Conservation (phyloP, 768 basidiomycete genomes). For the Termitomyces sp. region DNA sequence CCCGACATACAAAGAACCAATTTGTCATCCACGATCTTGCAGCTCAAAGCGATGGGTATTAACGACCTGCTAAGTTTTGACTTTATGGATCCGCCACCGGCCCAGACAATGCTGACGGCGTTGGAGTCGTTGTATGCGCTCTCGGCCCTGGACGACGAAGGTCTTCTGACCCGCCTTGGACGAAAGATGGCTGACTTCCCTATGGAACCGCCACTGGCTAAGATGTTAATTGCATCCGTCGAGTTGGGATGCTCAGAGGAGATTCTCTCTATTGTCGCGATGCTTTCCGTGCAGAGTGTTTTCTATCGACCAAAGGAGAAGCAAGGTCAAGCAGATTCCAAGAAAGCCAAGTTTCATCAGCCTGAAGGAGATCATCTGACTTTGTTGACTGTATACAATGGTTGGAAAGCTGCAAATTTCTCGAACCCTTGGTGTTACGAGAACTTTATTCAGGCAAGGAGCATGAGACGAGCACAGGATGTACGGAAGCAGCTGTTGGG, state of each 20-base stretch:
- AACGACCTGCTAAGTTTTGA: constrained; percentile 97
- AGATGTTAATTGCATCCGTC: constrained; percentile 97
- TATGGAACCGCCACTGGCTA: constrained; percentile 92
- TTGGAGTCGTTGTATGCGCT: constrained; percentile 91
- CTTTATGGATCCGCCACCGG: constrained; percentile 99
- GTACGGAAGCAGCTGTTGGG: constrained; percentile 95
- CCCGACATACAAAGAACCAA: constrained; percentile 98
- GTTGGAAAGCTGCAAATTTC: constrained; percentile 95
- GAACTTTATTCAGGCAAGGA: constrained; percentile 97
- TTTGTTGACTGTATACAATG: constrained; percentile 92
- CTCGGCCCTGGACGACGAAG: constrained; percentile 95
- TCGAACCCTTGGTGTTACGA: constrained; percentile 99
- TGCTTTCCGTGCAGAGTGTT: constrained; percentile 93
- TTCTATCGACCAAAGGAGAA: constrained; percentile 99
- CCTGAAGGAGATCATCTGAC: constrained; percentile 97
- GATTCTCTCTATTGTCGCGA: constrained; percentile 93
- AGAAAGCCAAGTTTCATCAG: constrained; percentile 99
- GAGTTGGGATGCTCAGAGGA: constrained; percentile 98
- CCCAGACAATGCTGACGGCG: constrained; percentile 95
- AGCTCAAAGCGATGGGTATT: constrained; percentile 98
- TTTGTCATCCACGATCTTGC: constrained; percentile 85
- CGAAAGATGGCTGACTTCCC: constrained; percentile 99
- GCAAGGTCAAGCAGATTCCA: constrained; percentile 97
- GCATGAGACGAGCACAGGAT: constrained; percentile 96
- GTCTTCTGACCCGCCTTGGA: constrained; percentile 87